Evolutionary conservation across 352 stramenopile species (phyloP), one percentile per base, ranked within the genome.

Genomic region (Aphanomyces invadans): DNA sequence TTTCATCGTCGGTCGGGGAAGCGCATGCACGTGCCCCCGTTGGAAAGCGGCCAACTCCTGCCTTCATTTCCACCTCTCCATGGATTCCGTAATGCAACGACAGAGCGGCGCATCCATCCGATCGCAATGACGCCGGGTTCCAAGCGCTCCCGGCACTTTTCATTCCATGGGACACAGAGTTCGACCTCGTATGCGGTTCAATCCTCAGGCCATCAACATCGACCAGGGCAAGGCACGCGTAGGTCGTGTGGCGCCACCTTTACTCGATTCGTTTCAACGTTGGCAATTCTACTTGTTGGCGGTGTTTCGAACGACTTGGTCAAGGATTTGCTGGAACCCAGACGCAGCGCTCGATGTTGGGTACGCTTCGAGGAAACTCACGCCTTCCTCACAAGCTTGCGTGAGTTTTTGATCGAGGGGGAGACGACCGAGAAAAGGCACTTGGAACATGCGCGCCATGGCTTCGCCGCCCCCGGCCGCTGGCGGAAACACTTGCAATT

Each of bases 321-420:
- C 62, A 17, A 94, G 81, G 63, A 94, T 92, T 64, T 77, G 76
- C 33, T 71, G 73, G 56, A 94, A 94, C 11, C 81, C 81, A 10
- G 79, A 78, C 5, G 82, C 82, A 1, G 83, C 86, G 11, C 83
- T 74, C 15, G 86, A 92, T 33, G 79, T 57, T 10, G 88, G 85
- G 61, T 91, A 92, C 62, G 91, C 83, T 39, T 98, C 89, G 17
- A 97, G 73, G 77, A 98, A 98, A 19, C 84, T 90, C 64, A 95
- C 82, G 25, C 97, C 97, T 59, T 97, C 79, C 70, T 99, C 97
- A 76, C 96, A 99, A 0, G 94, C 82, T 59, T 90, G 80, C 15
- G 98, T 96, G 70, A 99, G 88, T 69, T 98, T 97, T 36, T 96
- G 88, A 78, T 99, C 97, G 25, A 99, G 77, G 1, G 97, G 97